Conservation (phyloP, 495 filamentous ascomycete species). For the Hypomontagnella monticulosa region DNA sequence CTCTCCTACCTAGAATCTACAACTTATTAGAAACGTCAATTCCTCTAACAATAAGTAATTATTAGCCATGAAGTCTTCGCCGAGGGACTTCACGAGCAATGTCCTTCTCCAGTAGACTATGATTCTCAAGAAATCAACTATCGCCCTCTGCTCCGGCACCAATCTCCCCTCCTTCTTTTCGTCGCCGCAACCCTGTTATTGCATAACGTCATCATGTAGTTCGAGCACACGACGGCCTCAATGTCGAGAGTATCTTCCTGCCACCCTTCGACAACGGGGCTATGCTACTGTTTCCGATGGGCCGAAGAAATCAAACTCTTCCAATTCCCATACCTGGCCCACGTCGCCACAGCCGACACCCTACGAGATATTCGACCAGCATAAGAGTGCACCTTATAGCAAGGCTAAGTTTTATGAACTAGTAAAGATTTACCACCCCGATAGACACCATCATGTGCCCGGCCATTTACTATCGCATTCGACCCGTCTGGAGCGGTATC, state of each 20-base stretch:
- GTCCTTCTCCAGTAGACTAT: constrained; percentile 42
- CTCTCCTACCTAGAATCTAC: neutral
- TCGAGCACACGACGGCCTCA: constrained; percentile 23
- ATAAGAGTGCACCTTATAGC: constrained; percentile 72
- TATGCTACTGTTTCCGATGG: constrained; percentile 49
- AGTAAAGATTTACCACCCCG: constrained; percentile 95
- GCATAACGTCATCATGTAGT: constrained; percentile 47
- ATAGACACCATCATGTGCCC: constrained; percentile 63
- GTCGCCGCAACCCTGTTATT: constrained; percentile 19
- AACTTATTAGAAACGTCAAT: neutral
- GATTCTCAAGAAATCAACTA: constrained; percentile 48
- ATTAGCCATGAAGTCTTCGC: constrained; percentile 35
- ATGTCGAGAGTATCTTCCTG: neutral
- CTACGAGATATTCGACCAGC: constrained; percentile 84
- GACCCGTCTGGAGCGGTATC: constrained; percentile 83
- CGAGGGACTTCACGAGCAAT: constrained; percentile 31
- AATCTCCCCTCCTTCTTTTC: constrained; percentile 28
- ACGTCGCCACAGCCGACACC: constrained; percentile 71
- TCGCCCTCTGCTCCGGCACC: constrained; percentile 42
- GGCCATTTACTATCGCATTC: constrained; percentile 62
- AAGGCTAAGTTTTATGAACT: constrained; percentile 87
- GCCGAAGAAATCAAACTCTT: constrained; percentile 38
- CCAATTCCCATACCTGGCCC: constrained; percentile 55
- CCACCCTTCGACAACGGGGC: constrained; percentile 22
- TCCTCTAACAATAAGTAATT: neutral